Conservation (phyloP, 495 filamentous ascomycete genomes). For the Neurospora cerealis region DNA sequence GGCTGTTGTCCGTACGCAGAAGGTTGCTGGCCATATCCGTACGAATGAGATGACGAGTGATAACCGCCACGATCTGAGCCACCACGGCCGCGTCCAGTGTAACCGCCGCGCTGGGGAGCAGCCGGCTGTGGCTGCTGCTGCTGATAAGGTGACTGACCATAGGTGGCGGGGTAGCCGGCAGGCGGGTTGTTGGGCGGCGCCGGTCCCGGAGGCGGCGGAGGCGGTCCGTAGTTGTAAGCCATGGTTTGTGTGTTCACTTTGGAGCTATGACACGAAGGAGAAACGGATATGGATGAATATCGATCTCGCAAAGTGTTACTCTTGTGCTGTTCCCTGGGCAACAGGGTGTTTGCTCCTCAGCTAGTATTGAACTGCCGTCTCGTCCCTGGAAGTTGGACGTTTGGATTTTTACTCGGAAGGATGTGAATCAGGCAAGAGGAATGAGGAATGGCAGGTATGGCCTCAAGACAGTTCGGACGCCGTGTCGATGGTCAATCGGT, state of each 20-base stretch:
- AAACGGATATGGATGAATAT: background rate
- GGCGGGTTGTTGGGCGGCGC: conserved; percentile 21
- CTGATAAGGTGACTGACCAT: conserved; percentile 24
- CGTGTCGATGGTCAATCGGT: background rate
- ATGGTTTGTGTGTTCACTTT: conserved; percentile 8
- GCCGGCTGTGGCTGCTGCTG: conserved; percentile 5
- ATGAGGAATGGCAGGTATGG: background rate
- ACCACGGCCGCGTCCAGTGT: conserved; percentile 23
- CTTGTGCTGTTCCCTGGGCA: no score
- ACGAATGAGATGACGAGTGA: conserved; percentile 13
- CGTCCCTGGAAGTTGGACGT: no score
- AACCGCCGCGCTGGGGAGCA: conserved; percentile 20
- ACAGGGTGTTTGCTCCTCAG: no score
- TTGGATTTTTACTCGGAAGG: background rate
- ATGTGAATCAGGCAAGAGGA: background rate
- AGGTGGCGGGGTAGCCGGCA: conserved; percentile 22
- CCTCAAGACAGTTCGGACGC: background rate
- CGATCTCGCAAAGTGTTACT: no score
- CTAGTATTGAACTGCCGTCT: no score
- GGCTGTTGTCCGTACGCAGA: conserved; percentile 17
- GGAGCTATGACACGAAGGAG: background rate
- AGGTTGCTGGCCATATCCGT: conserved; percentile 16
- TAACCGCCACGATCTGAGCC: conserved; percentile 29
- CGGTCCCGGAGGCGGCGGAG: conserved; percentile 42
- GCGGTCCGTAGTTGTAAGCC: conserved; percentile 45